Conservation (phyloP, 176 grass and related monocot genomes). For the Zizania latifolia region DNA sequence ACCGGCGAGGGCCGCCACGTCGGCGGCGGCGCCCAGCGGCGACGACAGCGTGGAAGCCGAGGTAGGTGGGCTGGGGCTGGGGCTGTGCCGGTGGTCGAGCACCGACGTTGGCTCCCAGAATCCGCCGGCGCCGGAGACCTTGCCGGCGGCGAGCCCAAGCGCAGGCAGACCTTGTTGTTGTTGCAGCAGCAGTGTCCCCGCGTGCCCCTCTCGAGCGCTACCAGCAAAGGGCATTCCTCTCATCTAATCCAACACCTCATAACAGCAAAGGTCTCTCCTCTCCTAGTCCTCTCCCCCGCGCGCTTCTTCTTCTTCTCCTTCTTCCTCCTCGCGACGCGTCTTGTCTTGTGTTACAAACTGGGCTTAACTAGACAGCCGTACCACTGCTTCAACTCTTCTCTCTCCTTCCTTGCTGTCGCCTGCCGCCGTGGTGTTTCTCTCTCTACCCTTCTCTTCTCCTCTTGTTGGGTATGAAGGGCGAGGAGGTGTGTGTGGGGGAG, state of each 20-base stretch:
- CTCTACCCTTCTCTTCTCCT: not conserved
- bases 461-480: not conserved
- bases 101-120: conserved; percentile 83
- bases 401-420: not conserved
- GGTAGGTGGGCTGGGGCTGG: conserved; percentile 58
- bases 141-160: conserved; percentile 15
- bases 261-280: not conserved
- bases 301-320: not conserved
- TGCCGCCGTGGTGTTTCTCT: conserved; percentile 1
- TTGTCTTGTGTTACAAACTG: conserved; percentile 12
- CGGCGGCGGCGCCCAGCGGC: conserved; percentile 60
- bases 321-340: conserved; percentile 19
- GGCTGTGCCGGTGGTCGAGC: conserved; percentile 81
- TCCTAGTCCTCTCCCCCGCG: not conserved
- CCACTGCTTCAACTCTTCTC: not conserved
- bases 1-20: conserved; percentile 50
- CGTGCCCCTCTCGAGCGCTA: conserved; percentile 48
- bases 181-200: conserved; percentile 26
- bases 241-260: conserved; percentile 78
- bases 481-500: conserved; percentile 1
- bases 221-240: conserved; percentile 78
- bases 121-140: conserved; percentile 22
- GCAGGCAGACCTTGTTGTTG: not conserved
- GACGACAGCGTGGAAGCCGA: conserved; percentile 75
- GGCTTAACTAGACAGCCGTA: not conserved